Evolutionary conservation across 352 stramenopile species (phyloP), one percentile per base, ranked within the genome.

Genomic region (Phytophthora sansomeana): DNA sequence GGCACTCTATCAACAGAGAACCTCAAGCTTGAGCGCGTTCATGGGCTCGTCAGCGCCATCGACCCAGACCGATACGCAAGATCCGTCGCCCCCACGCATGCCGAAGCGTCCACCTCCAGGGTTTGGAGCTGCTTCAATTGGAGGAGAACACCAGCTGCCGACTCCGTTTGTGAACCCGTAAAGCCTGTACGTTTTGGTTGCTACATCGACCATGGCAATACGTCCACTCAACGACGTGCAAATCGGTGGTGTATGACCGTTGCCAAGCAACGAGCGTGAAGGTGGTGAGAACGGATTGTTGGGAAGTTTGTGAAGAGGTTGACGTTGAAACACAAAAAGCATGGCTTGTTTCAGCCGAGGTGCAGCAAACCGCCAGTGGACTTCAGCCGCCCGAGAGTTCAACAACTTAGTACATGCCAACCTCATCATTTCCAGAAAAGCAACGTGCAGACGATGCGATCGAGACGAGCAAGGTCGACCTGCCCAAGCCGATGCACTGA

Each of bases 1-100:
- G 24, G 66, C 81, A 30, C 68, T 79, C 52, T 95, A 93, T 62
- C 83, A 90, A 58, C 83, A 90, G 29, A 74, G 82, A 24, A 74
- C 77, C 32, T 95, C 87, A 50, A 95, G 84, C 67, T 71, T 95
- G 58, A 95, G 83, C 32, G 72, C 83, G 3, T 87, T 95, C 46
- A 74, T 95, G 38, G 58, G 54, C 13, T 50, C 67, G 0, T 65
- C 73, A 14, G 71, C 72, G 49, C 55, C 69, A 54, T 63, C 46
- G 32, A 77, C 24, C 19, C 63, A 58, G 50, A 62, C 6, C 64
- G 61, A 69, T 38, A 66, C 44, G 49, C 74, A 66, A 26, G 67
- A 67, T 30, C 69, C 44, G 36, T 75, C 39, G 65, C 52, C 69
- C 32, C 35, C 72, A 17, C 48, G 81, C 48, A 43, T 75, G 36